phyloP scores from a whole-genome alignment of 169 alveolate species.

The Cryptosporidium meleagridis region DNA sequence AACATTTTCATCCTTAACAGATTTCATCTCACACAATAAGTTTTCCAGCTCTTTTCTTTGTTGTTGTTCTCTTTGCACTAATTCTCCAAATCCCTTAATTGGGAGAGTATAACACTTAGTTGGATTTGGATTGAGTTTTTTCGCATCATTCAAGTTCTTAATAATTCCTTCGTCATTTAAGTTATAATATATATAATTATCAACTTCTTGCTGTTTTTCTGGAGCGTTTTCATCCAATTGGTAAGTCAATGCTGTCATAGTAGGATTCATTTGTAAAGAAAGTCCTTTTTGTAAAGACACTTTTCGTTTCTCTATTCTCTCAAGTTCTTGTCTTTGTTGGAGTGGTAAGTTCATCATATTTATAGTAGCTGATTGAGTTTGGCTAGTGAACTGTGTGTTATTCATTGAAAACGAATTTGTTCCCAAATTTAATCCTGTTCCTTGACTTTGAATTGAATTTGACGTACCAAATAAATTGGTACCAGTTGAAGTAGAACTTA shows the following conservation, averaged over 20 bases:
- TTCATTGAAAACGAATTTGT: neutral
- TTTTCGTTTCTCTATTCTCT: slow-evolving; percentile 58
- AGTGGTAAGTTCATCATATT: slow-evolving; percentile 41
- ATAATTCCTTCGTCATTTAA: slow-evolving; percentile 61
- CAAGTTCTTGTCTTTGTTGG: slow-evolving; percentile 71
- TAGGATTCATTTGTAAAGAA: slow-evolving; percentile 33
- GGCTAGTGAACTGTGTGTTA: neutral
- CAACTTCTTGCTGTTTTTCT: slow-evolving; percentile 73
- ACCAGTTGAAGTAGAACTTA: neutral
- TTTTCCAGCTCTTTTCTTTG: slow-evolving; percentile 71
- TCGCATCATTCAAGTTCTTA: slow-evolving; percentile 39
- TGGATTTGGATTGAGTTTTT: slow-evolving; percentile 63
- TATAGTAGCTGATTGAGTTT: slow-evolving; percentile 11
- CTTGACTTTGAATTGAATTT: slow-evolving; percentile 11
- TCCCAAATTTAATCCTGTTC: slow-evolving; percentile 24
- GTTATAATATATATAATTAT: slow-evolving; percentile 52
- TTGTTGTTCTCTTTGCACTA: slow-evolving; percentile 61
- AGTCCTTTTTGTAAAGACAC: slow-evolving; percentile 46
- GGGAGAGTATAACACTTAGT: slow-evolving; percentile 65
- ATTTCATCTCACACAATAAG: slow-evolving; percentile 40
- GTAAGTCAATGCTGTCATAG: slow-evolving; percentile 63
- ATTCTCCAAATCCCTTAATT: slow-evolving; percentile 65
- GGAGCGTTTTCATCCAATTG: slow-evolving; percentile 64
- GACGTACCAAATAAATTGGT: slow-evolving; percentile 16
- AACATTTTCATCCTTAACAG: slow-evolving; percentile 55